A percentile compares a stretch with the other conserved stretches of the same genome.
These are phyloP conservation scores for Leccinellum luteum DNA, from an alignment of 768 basidiomycete species.

Conservation along the genomic window DNA sequence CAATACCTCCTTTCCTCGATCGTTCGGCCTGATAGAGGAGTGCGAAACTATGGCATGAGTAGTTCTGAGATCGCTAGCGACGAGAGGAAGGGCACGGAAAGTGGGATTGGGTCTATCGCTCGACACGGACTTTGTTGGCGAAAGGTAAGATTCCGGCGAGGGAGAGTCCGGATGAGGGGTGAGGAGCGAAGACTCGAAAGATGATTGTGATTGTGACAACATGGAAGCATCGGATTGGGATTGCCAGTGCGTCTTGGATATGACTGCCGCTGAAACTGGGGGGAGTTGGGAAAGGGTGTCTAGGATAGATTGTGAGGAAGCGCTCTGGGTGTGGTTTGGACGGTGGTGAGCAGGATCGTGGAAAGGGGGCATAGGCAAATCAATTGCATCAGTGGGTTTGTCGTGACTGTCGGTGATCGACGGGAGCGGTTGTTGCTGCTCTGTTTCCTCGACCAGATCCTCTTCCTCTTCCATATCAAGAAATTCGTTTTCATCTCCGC, in stretches of 20 bases:
- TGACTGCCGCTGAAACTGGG: conserved; percentile 11
- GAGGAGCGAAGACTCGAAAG: conserved; percentile 15
- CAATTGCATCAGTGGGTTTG: conserved; percentile 44
- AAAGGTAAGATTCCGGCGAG: conserved; percentile 30
- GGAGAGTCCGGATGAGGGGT: conserved; percentile 28
- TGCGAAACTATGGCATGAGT: conserved; percentile 72
- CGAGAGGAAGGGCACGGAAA: conserved; percentile 72
- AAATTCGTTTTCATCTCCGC: conserved; percentile 51
- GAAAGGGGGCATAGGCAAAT: conserved; percentile 51
- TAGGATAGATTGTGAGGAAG: conserved; percentile 10
- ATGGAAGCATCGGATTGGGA: conserved; percentile 20
- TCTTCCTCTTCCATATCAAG: conserved; percentile 54
- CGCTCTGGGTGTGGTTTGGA: conserved; percentile 7
- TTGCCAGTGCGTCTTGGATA: conserved; percentile 25
- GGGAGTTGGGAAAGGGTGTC: conserved; percentile 18
- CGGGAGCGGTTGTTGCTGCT: conserved; percentile 7
- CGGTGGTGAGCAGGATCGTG: conserved; percentile 14
- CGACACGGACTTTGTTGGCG: conserved; percentile 21
- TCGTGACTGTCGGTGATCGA: conserved; percentile 13
- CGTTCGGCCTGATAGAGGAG: conserved; percentile 85
- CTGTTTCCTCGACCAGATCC: conserved; percentile 19
- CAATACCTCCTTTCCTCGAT: conserved; percentile 87
- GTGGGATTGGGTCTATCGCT: conserved; percentile 35
- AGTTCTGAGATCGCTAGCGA: conserved; percentile 68
- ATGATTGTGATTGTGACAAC: conserved; percentile 24